phyloP scores from a whole-genome alignment of 1,139 yeast species.

The Kodamaea plutei region DNA sequence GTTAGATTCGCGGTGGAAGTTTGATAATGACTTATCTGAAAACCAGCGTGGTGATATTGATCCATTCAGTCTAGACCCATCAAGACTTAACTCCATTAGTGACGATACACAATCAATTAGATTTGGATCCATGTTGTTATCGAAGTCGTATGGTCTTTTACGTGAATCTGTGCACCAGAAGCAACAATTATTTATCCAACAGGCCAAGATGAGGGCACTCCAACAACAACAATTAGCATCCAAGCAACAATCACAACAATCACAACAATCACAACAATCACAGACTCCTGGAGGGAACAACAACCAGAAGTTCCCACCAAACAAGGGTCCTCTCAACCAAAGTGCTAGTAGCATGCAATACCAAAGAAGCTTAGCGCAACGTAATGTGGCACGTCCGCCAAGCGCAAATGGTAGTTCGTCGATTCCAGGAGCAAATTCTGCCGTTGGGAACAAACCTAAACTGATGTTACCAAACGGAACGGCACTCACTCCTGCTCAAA shows the following conservation, averaged over 20 bases:
- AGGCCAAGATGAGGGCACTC: conserved; percentile 44
- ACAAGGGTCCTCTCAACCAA: conserved; percentile 1
- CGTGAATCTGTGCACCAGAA: conserved; percentile 49
- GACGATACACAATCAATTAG: conserved; percentile 86
- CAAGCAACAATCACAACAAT: conserved; percentile 42
- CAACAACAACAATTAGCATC: conserved; percentile 35
- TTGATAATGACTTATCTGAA: conserved; percentile 60
- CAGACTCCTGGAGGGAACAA: conserved; percentile 31
- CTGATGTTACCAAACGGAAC: conserved; percentile 1
- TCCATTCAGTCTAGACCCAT: conserved; percentile 63
- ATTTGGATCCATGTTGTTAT: conserved; percentile 85
- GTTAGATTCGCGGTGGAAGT: conserved; percentile 68
- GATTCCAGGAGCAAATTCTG: conserved; percentile 1
- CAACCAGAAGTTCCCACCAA: conserved; percentile 16
- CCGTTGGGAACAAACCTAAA: conserved; percentile 1
- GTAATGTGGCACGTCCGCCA: too few relatives aligned
- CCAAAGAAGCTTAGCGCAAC: conserved; percentile 5
- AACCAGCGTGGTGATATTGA: conserved; percentile 44
- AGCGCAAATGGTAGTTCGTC: conserved; percentile 1
- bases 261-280: conserved; percentile 29
- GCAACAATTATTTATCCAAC: conserved; percentile 40
- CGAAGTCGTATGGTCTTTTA: conserved; percentile 76
- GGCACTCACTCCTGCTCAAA: conserved; percentile 7
- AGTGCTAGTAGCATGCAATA: conserved; percentile 4
- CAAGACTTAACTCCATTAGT: conserved; percentile 72